Percentiles rank a stretch among this genome's conserved stretches.
Conservation (phyloP, 306 rosid genomes). For the Citrullus colocynthis region DNA sequence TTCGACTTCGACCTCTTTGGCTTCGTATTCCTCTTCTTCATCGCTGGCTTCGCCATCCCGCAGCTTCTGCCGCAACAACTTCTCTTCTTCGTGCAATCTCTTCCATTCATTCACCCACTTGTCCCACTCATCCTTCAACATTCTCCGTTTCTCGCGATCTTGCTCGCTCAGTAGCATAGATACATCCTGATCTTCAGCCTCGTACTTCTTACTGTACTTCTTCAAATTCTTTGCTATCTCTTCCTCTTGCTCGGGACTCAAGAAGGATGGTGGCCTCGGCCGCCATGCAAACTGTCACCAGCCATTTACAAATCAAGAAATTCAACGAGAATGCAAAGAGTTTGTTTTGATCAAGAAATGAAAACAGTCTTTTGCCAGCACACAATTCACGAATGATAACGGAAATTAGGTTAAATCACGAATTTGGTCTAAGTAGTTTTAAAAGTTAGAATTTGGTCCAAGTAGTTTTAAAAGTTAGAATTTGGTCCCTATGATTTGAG, state of each 20-base stretch:
- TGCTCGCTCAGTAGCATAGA: slow-evolving; percentile 69
- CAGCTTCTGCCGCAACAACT: slow-evolving; percentile 28
- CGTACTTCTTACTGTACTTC: slow-evolving; percentile 87
- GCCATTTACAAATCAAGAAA: background rate
- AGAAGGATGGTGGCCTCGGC: slow-evolving; percentile 77
- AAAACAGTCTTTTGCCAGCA: background rate
- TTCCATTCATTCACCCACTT: slow-evolving; percentile 72
- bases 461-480: too few relatives aligned
- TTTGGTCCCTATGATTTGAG: too few relatives aligned
- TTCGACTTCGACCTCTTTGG: slow-evolving; percentile 77
- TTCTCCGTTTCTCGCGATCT: slow-evolving; percentile 66
- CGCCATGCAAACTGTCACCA: slow-evolving; percentile 66
- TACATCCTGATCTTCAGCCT: slow-evolving; percentile 86
- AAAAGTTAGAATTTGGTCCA: too few relatives aligned
- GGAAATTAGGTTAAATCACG: too few relatives aligned
- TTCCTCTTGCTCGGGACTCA: slow-evolving; percentile 78
- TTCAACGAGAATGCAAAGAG: background rate
- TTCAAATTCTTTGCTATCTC: slow-evolving; percentile 80
- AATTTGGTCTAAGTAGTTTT: too few relatives aligned
- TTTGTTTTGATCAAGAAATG: background rate
- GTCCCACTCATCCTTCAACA: slow-evolving; percentile 80
- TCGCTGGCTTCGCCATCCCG: slow-evolving; percentile 89
- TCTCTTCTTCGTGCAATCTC: slow-evolving; percentile 45
- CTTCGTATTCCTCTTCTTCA: slow-evolving; percentile 88
- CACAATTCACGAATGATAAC: background rate